A percentile compares a stretch with the other conserved stretches of the same genome.
Conservation (phyloP, 805 yeast species). For the Wickerhamomyces bisporus region DNA sequence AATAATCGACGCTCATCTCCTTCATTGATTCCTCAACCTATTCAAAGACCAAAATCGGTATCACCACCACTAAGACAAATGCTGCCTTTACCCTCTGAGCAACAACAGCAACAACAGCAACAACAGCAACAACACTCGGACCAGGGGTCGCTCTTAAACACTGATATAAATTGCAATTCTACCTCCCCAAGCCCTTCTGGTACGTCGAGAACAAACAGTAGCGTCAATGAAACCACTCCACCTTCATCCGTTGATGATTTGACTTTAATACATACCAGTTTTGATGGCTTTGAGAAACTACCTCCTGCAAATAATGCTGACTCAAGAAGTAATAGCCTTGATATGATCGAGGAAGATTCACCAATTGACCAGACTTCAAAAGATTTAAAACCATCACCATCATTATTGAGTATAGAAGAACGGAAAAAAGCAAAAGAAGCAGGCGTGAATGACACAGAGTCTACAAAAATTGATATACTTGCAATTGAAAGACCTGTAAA, state of each 20-base stretch:
- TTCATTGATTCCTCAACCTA: neutral
- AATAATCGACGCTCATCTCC: neutral
- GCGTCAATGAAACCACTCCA: conserved; percentile 23
- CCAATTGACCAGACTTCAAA: neutral
- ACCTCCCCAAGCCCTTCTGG: conserved; percentile 25
- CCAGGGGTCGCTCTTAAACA: neutral
- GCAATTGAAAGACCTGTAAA: too few relatives aligned
- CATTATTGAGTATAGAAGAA: too few relatives aligned
- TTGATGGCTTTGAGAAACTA: neutral
- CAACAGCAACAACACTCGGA: too few relatives aligned
- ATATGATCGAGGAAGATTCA: conserved; percentile 17
- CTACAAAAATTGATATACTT: too few relatives aligned
- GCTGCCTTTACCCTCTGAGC: neutral
- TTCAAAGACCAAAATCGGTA: neutral
- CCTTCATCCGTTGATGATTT: conserved; percentile 26
- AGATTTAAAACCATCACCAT: too few relatives aligned
- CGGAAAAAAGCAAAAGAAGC: too few relatives aligned
- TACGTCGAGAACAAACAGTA: conserved; percentile 19
- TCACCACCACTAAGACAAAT: neutral
- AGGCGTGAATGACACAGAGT: too few relatives aligned
- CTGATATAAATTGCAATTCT: conserved; percentile 6
- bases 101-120: neutral
- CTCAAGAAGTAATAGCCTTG: conserved; percentile 5
- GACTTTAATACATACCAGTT: neutral
- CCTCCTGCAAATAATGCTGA: neutral